These are phyloP conservation scores for Globisporangium middletonii DNA, from an alignment of 352 stramenopile genomes.

Conservation along the genomic window DNA sequence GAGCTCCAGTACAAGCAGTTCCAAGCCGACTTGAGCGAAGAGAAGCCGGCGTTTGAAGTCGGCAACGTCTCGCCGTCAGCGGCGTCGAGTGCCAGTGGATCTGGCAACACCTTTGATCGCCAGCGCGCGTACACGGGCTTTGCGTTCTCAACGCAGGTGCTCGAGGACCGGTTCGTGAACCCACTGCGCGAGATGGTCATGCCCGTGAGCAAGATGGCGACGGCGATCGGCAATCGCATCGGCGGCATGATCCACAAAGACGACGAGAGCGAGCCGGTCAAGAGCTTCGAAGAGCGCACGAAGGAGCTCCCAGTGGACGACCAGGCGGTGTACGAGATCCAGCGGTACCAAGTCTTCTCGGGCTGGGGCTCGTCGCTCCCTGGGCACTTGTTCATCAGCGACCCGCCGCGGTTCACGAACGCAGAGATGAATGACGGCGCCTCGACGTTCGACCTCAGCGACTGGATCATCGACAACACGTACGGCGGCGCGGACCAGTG, in stretches of 20 bases:
- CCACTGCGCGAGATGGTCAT: conserved; percentile 69
- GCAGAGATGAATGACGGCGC: conserved; percentile 63
- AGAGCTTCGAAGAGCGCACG: conserved; percentile 63
- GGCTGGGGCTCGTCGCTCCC: conserved; percentile 73
- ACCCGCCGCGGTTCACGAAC: conserved; percentile 75
- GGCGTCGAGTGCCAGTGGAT: background rate
- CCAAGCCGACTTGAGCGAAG: conserved; percentile 47
- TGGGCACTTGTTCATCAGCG: conserved; percentile 71
- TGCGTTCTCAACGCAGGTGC: conserved; percentile 72
- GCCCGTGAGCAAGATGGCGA: conserved; percentile 47
- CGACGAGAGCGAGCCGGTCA: conserved; percentile 22
- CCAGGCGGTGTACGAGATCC: conserved; percentile 74
- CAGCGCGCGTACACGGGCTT: conserved; percentile 75
- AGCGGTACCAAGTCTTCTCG: conserved; percentile 80
- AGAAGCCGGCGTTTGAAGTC: conserved; percentile 59
- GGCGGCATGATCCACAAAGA: conserved; percentile 29
- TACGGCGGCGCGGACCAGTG: conserved; percentile 73
- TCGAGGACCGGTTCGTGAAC: conserved; percentile 80
- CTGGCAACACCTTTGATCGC: conserved; percentile 10
- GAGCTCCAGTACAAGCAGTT: conserved; percentile 68
- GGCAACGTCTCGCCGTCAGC: conserved; percentile 21
- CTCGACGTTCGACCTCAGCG: conserved; percentile 49
- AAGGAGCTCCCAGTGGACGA: conserved; percentile 50
- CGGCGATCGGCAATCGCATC: conserved; percentile 22
- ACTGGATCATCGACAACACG: conserved; percentile 74